Evolutionary conservation across 371 early-diverging fungal genomes (phyloP), one percentile per base, ranked within the genome.

Genomic region (Mortierella sp.): DNA sequence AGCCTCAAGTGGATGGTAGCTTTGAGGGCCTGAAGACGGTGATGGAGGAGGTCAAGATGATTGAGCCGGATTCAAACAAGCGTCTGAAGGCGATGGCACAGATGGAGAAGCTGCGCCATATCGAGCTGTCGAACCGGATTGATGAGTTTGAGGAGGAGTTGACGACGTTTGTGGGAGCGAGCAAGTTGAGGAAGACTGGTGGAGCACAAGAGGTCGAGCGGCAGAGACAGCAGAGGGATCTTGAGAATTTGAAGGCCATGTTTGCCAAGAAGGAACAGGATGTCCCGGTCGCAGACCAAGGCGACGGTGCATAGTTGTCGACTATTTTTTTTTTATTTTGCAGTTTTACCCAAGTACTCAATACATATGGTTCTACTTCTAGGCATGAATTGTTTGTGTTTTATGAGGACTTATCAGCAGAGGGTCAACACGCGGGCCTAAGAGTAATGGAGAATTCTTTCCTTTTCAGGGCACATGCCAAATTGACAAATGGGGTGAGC

Each of bases 61-160:
- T 96, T n/a, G 91, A 93, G 2, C 92, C 95, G 0, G 93, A 96
- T 84, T 93, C 93, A 41, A 79, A 90, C 16, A 89, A 89, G 43
- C 90, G 96, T 14, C 80, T 96, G 54, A 91, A 92, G 63, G 96
- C 96, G 6, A 82, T 96, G 80, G 91, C 91, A 10, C 88, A 92
- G 60, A 93, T 94, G 51, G 94, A 95, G 77, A 93, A 92, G 76
- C 58, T 91, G 80, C 89, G 96, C 0, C 90, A 91, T 55, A 90
- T 91, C 70, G 95, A 95, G 75, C 89, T 95, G 65, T 90, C 92
- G 10, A 88, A 91, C 75, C 82, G 91, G 48, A 91, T 93, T 58
- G 93, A 95, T 73, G 95, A 93, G 51, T 96, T 96, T 87, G 95
- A 95, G 74, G 86, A 91, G 60, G 96, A 96, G 74, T 80, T 96